Percentiles rank a stretch among this genome's conserved stretches.
These are phyloP conservation scores for Blumeria hordei DNA, from an alignment of 2,329 filamentous ascomycete species.

Conservation along the genomic window DNA sequence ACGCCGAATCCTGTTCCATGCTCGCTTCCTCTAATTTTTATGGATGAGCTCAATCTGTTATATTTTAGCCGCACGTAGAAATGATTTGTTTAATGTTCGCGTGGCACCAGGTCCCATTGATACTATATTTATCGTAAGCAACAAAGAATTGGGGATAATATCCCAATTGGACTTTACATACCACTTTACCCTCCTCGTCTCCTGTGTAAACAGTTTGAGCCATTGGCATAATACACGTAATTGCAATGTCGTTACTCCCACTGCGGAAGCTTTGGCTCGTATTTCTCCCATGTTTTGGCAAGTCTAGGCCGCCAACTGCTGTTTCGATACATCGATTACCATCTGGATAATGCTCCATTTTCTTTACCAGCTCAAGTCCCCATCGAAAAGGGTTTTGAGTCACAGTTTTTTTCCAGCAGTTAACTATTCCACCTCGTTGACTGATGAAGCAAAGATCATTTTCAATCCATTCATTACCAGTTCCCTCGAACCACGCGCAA, in stretches of 20 bases:
- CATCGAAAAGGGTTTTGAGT: conserved; percentile 20
- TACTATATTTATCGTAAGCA: conserved; percentile 7
- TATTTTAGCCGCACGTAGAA: no score
- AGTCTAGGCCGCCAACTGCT: conserved; percentile 6
- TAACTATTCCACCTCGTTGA: conserved; percentile 61
- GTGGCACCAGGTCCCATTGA: conserved; percentile 3
- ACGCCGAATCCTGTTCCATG: no score
- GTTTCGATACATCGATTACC: conserved; percentile 25
- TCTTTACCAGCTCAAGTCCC: conserved; percentile 52
- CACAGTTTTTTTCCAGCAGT: conserved; percentile 40
- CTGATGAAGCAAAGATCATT: conserved; percentile 73
- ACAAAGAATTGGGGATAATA: not conserved
- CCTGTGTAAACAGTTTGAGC: conserved; percentile 73
- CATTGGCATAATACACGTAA: conserved; percentile 71
- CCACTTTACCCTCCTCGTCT: conserved; percentile 78
- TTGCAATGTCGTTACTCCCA: conserved; percentile 35
- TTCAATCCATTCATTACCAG: conserved; percentile 77
- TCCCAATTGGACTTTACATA: conserved; percentile 22
- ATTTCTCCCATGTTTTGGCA: conserved; percentile 3
- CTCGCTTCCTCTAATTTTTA: no score
- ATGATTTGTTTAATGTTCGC: not conserved
- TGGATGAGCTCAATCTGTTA: no score
- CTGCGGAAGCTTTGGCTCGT: conserved; percentile 4
- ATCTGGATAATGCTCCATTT: conserved; percentile 53
- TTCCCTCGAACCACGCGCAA: conserved; percentile 86